phyloP scores from a whole-genome alignment of 2,329 filamentous ascomycete species.

The Orbilia blumenaviensis region DNA sequence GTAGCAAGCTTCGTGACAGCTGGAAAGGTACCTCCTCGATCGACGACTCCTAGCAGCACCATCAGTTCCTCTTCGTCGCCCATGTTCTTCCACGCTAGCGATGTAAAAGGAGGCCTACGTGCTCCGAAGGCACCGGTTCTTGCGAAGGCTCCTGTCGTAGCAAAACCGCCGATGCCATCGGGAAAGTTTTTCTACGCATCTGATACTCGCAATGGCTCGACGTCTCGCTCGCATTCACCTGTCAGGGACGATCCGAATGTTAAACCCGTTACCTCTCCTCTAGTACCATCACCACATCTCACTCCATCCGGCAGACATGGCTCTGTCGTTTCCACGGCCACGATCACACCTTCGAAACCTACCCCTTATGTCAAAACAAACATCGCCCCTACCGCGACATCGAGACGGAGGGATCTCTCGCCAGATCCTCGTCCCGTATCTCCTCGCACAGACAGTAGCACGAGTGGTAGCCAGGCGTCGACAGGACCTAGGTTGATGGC shows the following conservation, averaged over 20 bases:
- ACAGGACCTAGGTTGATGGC: slow-evolving; percentile 29
- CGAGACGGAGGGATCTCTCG: slow-evolving; percentile 42
- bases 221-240: slow-evolving; percentile 42
- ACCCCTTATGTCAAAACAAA: slow-evolving; percentile 38
- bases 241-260: slow-evolving; percentile 28
- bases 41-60: slow-evolving; percentile 56
- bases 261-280: slow-evolving; percentile 22
- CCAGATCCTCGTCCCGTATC: slow-evolving; percentile 38
- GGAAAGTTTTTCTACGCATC: slow-evolving; percentile 80
- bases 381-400: not conserved
- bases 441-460: slow-evolving; percentile 44
- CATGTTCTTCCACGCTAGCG: slow-evolving; percentile 93
- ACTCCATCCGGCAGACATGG: slow-evolving; percentile 21
- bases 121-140: slow-evolving; percentile 61
- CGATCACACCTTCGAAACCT: slow-evolving; percentile 35
- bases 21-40: slow-evolving; percentile 58
- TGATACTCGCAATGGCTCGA: slow-evolving; percentile 62
- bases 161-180: slow-evolving; percentile 62
- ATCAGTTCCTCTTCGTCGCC: slow-evolving; percentile 63
- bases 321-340: slow-evolving; percentile 29
- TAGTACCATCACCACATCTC: not conserved
- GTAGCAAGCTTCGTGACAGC: slow-evolving; percentile 57
- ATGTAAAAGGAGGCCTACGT: slow-evolving; percentile 66
- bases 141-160: slow-evolving; percentile 39
- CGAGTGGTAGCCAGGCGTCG: slow-evolving; percentile 42